Percentiles rank a stretch among this genome's conserved stretches.
These are phyloP conservation scores for Sisymbrium altissimum DNA, from an alignment of 345 rosid species.

Conservation along the genomic window DNA sequence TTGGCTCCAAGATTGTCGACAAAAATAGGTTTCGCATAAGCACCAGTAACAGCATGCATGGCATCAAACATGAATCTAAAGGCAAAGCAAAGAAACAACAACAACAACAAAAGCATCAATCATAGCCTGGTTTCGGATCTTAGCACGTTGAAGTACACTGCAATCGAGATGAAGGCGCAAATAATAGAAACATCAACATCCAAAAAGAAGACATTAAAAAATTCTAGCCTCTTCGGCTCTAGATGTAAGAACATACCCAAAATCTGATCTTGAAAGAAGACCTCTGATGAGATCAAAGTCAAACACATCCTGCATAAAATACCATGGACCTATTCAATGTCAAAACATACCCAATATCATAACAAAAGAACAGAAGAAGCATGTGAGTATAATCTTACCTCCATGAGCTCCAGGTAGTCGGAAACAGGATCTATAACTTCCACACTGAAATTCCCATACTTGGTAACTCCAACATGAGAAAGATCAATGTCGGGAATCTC, in stretches of 20 bases:
- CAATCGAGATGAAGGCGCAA: not conserved
- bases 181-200: not conserved
- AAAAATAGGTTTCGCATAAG: slow-evolving; percentile 90
- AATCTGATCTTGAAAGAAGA: slow-evolving; percentile 69
- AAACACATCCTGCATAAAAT: slow-evolving; percentile 69
- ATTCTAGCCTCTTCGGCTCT: slow-evolving; percentile 2
- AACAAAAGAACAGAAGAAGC: not conserved
- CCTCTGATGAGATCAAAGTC: slow-evolving; percentile 79
- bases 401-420: slow-evolving; percentile 89
- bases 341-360: slow-evolving; percentile 11
- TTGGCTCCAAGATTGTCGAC: slow-evolving; percentile 80
- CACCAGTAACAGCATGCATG: slow-evolving; percentile 97
- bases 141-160: slow-evolving; percentile 13
- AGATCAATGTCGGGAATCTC: slow-evolving; percentile 83
- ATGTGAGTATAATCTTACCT: slow-evolving; percentile 45
- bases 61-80: slow-evolving; percentile 84
- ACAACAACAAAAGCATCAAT: not conserved
- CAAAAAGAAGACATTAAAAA: not conserved
- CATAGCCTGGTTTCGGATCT: slow-evolving; percentile 6
- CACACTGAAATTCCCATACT: slow-evolving; percentile 62
- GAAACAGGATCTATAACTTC: slow-evolving; percentile 93
- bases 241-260: slow-evolving; percentile 47
- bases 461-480: slow-evolving; percentile 61
- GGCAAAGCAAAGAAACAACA: slow-evolving; percentile 2
- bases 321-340: slow-evolving; percentile 23